Conservation (phyloP, 805 yeast genomes). For the Cyberlindnera maritima region DNA sequence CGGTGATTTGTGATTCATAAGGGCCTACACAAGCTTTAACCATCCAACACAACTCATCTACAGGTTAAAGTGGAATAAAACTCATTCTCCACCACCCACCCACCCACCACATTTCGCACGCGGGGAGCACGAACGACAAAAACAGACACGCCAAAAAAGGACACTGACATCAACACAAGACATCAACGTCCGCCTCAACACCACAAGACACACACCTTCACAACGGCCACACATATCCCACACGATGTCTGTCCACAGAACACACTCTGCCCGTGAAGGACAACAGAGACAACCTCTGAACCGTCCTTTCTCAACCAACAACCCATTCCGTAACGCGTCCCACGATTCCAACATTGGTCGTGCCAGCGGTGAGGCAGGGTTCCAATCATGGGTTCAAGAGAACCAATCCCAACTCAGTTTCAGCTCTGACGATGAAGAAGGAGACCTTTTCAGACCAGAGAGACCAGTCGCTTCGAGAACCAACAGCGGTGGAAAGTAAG, state of each 20-base stretch:
- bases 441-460: conserved; percentile 24
- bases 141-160: conserved; percentile 1
- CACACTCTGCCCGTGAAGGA: conserved; percentile 10
- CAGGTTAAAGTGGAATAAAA: too few species aligned
- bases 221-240: background rate
- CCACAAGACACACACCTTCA: background rate
- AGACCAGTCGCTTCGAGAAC: conserved; percentile 23
- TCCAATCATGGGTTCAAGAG: conserved; percentile 58
- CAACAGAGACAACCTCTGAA: conserved; percentile 3
- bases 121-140: conserved; percentile 1
- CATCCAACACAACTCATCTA: too few species aligned
- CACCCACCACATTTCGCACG: background rate
- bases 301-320: conserved; percentile 57
- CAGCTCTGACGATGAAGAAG: conserved; percentile 40
- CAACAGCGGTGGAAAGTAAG: conserved; percentile 10
- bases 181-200: background rate
- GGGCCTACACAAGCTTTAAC: too few species aligned
- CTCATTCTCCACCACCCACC: too few species aligned
- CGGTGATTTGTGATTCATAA: too few species aligned
- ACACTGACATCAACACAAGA: background rate
- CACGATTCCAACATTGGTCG: conserved; percentile 28
- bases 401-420: conserved; percentile 39
- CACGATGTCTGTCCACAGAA: conserved; percentile 21
- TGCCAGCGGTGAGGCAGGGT: conserved; percentile 37
- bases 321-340: conserved; percentile 64